Evolutionary conservation across 2,329 filamentous ascomycete genomes (phyloP).

Genomic region (Clonostachys rosea): DNA sequence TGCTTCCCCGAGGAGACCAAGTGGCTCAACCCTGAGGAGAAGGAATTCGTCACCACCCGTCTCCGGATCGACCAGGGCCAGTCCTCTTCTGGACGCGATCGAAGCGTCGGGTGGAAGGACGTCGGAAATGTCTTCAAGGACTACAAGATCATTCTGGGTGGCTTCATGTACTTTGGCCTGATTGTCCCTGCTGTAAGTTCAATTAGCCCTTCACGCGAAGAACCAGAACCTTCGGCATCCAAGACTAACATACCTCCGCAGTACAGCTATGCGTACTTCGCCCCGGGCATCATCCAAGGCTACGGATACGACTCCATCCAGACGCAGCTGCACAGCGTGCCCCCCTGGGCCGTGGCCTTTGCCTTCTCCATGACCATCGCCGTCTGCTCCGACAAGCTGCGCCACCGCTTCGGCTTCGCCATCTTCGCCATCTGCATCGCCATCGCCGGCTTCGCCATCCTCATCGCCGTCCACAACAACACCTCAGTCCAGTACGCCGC

Average conservation of each 20-base stretch:
- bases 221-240: no score
- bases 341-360: conserved; percentile 66
- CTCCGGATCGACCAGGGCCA: conserved; percentile 65
- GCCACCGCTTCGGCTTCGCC: conserved; percentile 70
- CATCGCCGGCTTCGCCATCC: conserved; percentile 71
- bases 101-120: conserved; percentile 54
- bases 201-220: no score
- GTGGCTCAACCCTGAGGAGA: conserved; percentile 70
- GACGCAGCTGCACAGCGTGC: conserved; percentile 54
- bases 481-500: conserved; percentile 67
- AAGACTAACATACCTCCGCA: no score
- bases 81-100: conserved; percentile 50
- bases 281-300: conserved; percentile 64
- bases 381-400: conserved; percentile 62
- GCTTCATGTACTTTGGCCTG: conserved; percentile 77
- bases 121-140: conserved; percentile 65
- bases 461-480: conserved; percentile 68
- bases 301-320: conserved; percentile 58
- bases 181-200: conserved; percentile 57
- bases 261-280: conserved; percentile 75
- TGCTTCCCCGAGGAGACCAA: conserved; percentile 71
- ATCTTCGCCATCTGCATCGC: conserved; percentile 69
- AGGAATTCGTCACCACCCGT: conserved; percentile 59
- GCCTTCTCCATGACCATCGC: conserved; percentile 74
- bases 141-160: conserved; percentile 68